A percentile compares a stretch with the other conserved stretches of the same genome.
phyloP scores from a whole-genome alignment of 1,284 basidiomycete species.

The Athelia sp. region DNA sequence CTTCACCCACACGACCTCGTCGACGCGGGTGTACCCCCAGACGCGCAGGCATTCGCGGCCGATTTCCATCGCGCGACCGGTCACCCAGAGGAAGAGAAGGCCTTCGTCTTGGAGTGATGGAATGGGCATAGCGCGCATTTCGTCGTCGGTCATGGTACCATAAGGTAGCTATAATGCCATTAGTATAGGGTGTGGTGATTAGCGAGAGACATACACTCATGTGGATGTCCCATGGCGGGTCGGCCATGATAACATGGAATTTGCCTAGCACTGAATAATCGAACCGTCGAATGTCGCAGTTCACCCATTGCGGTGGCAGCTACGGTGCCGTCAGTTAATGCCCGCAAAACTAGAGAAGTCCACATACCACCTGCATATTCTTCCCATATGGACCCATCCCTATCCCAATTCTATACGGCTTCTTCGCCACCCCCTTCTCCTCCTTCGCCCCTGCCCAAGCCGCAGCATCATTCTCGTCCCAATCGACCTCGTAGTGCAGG shows the following conservation, averaged over 20 bases:
- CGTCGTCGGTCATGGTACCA: constrained; percentile 97
- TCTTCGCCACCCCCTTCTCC: constrained; percentile 27
- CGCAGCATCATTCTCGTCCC: constrained; percentile 34
- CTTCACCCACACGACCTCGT: constrained; percentile 99
- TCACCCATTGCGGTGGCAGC: constrained; percentile 93
- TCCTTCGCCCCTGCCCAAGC: constrained; percentile 18
- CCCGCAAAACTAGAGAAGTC: not conserved
- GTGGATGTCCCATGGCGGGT: constrained; percentile 98
- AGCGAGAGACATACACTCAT: constrained; percentile 71
- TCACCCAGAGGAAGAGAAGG: constrained; percentile 96
- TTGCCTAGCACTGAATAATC: constrained; percentile 94
- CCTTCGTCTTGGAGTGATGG: constrained; percentile 93
- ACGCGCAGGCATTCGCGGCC: constrained; percentile 87
- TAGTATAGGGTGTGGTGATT: constrained; percentile 4
- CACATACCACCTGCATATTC: constrained; percentile 41
- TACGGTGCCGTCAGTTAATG: constrained; percentile 18
- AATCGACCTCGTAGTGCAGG: constrained; percentile 85
- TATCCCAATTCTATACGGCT: constrained; percentile 51
- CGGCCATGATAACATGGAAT: constrained; percentile 98
- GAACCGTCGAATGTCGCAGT: constrained; percentile 89
- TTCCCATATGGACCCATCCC: constrained; percentile 63
- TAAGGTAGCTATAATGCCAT: constrained; percentile 72
- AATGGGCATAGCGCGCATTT: constrained; percentile 97
- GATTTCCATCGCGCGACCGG: constrained; percentile 97
- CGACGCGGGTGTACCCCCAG: constrained; percentile 94